Percentiles rank a stretch among this genome's conserved stretches.
These are phyloP conservation scores for Fraxinus latifolia DNA, from an alignment of 305 asterid species.

Conservation along the genomic window DNA sequence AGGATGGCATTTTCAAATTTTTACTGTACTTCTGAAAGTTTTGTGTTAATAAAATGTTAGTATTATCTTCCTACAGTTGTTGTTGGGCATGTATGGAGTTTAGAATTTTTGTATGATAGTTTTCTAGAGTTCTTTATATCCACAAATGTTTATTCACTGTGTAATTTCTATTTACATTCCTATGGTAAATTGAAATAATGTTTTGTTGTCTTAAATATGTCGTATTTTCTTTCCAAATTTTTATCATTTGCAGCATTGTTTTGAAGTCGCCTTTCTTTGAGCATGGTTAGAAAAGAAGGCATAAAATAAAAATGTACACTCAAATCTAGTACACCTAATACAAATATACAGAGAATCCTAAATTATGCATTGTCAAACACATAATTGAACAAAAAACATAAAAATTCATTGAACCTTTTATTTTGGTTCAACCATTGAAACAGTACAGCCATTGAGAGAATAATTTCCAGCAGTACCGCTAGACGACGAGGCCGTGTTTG, in stretches of 20 bases:
- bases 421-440: slow-evolving; percentile 29
- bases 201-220: not conserved
- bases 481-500: not conserved
- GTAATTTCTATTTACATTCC: not conserved
- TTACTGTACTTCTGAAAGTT: not conserved
- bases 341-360: not conserved
- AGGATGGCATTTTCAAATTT: slow-evolving; percentile 19
- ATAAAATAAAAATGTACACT: not conserved
- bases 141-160: no score
- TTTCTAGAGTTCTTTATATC: not conserved
- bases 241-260: not conserved
- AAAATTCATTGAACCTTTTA: not conserved
- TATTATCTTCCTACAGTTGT: not conserved
- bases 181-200: not conserved
- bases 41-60: not conserved
- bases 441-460: slow-evolving; percentile 33
- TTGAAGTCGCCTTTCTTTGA: not conserved
- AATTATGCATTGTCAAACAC: not conserved
- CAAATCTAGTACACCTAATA: not conserved
- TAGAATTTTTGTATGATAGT: not conserved
- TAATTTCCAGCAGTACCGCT: not conserved
- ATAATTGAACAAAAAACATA: not conserved
- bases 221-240: not conserved
- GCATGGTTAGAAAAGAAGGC: not conserved
- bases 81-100: not conserved